Base-by-base conservation (phyloP, 768 basidiomycete species). In the Hortiboletus flavorubellus region DNA sequence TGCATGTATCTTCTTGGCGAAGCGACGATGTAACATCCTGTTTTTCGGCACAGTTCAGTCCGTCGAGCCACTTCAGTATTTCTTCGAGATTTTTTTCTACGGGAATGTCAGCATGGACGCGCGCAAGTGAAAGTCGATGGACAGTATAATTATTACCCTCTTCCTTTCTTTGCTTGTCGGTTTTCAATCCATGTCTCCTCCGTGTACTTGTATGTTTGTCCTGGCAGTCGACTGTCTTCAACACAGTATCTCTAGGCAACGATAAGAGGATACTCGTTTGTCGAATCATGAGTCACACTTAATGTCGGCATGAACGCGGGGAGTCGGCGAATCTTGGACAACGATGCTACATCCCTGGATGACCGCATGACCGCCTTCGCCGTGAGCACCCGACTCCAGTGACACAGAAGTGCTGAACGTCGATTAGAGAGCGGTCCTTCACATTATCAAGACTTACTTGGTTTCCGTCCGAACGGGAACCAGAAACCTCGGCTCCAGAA, bases 51-150 rank as follows among this genome's bases (percentile, higher is more conserved):
- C 39, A 54, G n/a, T 37, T 47, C 18, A 54, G 16, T 15, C 40
- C 53, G n/a, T 54, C 40, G 2, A 54, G 46, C 53, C 53, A 54
- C 26, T 48, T 42, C 40, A 48, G 14, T 48, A 48, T 8, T 16
- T 48, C 46, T n/a, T 46, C 30, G 2, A 47, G 14, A 15, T 35
- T 35, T 29, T 40, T 7, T 10, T 46, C 55, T 56, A 23, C 2
- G 8, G 11, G 14, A 41, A 51, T 30, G 34, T 54, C 15, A 34
- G 38, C 3, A 39, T 8, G 18, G 16, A n/a, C 5, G 16, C 10
- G 21, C 9, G 16, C 33, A 8, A 33, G 10, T 6, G 14, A 35
- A 35, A 6, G 12, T 14, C 34, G 15, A 15, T 7, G 14, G 2
- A 3, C 1, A 9, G 8, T n/a, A 16, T 37, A 31, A 12, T 29